Percentiles rank a stretch among this genome's conserved stretches.
Conservation (phyloP, 768 basidiomycete species). For the Suillus variegatus region DNA sequence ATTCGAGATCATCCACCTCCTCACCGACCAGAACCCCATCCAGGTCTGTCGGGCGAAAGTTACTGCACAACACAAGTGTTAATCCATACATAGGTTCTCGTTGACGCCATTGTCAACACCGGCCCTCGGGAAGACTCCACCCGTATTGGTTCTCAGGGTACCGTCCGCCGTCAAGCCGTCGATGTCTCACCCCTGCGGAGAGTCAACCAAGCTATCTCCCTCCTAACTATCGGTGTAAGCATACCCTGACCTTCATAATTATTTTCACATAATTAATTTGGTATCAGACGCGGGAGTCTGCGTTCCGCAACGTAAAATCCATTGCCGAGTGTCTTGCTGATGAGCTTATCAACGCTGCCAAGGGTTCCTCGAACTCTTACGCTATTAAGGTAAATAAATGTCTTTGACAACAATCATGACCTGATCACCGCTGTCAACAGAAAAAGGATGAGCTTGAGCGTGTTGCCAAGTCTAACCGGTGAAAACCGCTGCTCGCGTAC, state of each 20-base stretch:
- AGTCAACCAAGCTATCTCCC: slow-evolving; percentile 96
- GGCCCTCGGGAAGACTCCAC: slow-evolving; percentile 99
- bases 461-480: slow-evolving; percentile 99
- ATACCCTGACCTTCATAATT: neutral
- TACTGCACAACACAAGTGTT: neutral
- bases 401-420: neutral
- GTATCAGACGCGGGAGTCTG: slow-evolving; percentile 92
- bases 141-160: slow-evolving; percentile 99
- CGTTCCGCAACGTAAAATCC: slow-evolving; percentile 99
- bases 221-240: slow-evolving; percentile 94
- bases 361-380: slow-evolving; percentile 99
- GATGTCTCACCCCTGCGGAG: slow-evolving; percentile 98
- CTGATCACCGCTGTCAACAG: slow-evolving; percentile 37
- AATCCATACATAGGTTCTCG: slow-evolving; percentile 63
- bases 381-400: slow-evolving; percentile 86
- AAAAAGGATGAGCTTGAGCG: slow-evolving; percentile 99
- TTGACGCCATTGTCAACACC: slow-evolving; percentile 99
- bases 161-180: slow-evolving; percentile 98
- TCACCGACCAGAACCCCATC: slow-evolving; percentile 99
- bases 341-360: slow-evolving; percentile 99
- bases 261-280: slow-evolving; percentile 8
- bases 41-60: slow-evolving; percentile 59
- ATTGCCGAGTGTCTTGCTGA: slow-evolving; percentile 99
- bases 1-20: slow-evolving; percentile 99
- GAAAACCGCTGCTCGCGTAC: slow-evolving; percentile 40